phyloP scores from a whole-genome alignment of 805 yeast species.

The Yarrowia sp. region DNA sequence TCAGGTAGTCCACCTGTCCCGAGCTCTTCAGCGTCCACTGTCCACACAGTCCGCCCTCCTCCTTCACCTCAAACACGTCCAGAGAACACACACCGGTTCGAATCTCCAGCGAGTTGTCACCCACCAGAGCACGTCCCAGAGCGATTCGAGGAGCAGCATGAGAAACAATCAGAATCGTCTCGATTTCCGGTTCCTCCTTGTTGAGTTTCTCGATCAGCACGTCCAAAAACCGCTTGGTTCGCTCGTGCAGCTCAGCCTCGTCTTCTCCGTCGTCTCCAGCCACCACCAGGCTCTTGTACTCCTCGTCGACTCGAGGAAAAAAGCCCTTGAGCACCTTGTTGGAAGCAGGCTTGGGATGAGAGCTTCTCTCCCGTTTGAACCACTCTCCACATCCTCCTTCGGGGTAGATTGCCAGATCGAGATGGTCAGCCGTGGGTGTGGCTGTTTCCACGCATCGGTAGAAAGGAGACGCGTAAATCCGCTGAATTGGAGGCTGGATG shows the following conservation, averaged over 20 bases:
- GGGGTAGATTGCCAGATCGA: constrained; percentile 58
- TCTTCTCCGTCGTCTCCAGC: constrained; percentile 75
- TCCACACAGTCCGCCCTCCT: constrained; percentile 33
- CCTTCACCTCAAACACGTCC: constrained; percentile 52
- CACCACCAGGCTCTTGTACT: constrained; percentile 54
- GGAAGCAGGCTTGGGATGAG: constrained; percentile 55
- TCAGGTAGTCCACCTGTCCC: constrained; percentile 70
- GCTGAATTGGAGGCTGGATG: constrained; percentile 60
- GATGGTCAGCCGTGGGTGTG: constrained; percentile 59
- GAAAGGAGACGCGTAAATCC: constrained; percentile 79
- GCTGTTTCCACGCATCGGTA: constrained; percentile 86
- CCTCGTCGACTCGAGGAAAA: constrained; percentile 50
- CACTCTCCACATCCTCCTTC: constrained; percentile 93
- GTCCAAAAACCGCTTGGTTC: constrained; percentile 57
- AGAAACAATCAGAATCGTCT: constrained; percentile 68
- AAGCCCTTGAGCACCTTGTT: constrained; percentile 47
- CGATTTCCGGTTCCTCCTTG: constrained; percentile 54
- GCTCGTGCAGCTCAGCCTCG: constrained; percentile 60
- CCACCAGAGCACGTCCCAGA: constrained; percentile 71
- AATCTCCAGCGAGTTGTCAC: constrained; percentile 50
- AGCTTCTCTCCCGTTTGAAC: constrained; percentile 59
- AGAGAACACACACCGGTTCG: constrained; percentile 85
- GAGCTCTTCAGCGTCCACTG: constrained; percentile 65
- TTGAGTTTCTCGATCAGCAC: constrained; percentile 60
- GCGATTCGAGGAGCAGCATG: constrained; percentile 95